A percentile compares a stretch with the other conserved stretches of the same genome.
Evolutionary conservation across 768 basidiomycete genomes (phyloP).

Genomic region (Clitopilus hobsonii): DNA sequence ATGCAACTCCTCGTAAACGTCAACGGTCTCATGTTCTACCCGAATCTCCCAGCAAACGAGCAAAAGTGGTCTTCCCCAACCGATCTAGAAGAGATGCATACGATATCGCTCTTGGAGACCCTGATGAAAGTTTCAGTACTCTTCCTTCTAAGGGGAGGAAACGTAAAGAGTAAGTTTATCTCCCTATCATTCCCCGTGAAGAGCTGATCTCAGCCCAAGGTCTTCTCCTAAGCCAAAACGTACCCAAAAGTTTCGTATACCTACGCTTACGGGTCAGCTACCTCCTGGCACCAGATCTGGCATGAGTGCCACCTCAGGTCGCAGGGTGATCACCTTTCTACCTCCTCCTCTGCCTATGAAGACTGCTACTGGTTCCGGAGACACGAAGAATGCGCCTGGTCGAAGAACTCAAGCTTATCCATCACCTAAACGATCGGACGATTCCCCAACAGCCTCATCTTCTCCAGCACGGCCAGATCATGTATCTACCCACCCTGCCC

Average conservation of each 20-base stretch:
- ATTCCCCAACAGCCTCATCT: conserved; percentile 1
- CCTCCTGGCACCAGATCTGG: conserved; percentile 5
- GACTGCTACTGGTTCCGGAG: background rate
- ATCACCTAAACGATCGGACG: conserved; percentile 9
- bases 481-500: conserved; percentile 2
- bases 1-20: background rate
- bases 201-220: background rate
- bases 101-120: conserved; percentile 17
- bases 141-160: conserved; percentile 28
- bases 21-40: background rate
- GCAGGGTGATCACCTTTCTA: conserved; percentile 20
- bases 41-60: background rate
- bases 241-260: background rate
- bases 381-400: background rate
- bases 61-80: background rate
- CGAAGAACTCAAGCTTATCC: conserved; percentile 8
- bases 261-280: background rate
- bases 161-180: conserved; percentile 14
- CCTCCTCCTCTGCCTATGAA: conserved; percentile 16
- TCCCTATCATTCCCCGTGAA: background rate
- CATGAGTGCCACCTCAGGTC: conserved; percentile 16
- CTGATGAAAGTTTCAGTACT: conserved; percentile 34
- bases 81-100: conserved; percentile 20
- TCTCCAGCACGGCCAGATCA: conserved; percentile 6
- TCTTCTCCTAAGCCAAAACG: background rate